Conservation (phyloP, 2,329 filamentous ascomycete genomes). For the Phaeosphaeria sp. region DNA sequence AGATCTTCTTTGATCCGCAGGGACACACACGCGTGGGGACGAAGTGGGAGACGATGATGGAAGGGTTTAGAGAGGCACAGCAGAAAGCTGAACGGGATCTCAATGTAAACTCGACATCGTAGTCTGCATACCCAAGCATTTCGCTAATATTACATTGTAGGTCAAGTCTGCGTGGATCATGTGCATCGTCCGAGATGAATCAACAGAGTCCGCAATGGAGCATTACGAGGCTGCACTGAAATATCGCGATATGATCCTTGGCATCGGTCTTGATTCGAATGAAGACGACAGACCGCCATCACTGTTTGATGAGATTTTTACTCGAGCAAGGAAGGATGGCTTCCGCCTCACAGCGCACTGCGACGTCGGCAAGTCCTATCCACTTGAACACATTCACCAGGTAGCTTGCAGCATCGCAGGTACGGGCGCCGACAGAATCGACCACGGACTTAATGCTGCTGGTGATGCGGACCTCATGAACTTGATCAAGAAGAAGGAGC, state of each 20-base stretch:
- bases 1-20: constrained; percentile 54
- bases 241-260: constrained; percentile 51
- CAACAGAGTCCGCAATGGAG: constrained; percentile 33
- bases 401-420: constrained; percentile 27
- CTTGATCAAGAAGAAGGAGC: constrained; percentile 36
- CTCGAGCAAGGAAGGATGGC: constrained; percentile 47
- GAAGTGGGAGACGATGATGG: constrained; percentile 39
- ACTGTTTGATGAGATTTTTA: constrained; percentile 2
- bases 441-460: constrained; percentile 52
- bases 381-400: constrained; percentile 53
- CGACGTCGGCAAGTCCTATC: constrained; percentile 59
- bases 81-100: constrained; percentile 15
- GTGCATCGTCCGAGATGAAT: constrained; percentile 54
- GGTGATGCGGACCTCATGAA: constrained; percentile 43
- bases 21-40: constrained; percentile 50
- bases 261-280: constrained; percentile 57
- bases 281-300: constrained; percentile 47
- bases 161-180: constrained; percentile 46
- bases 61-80: constrained; percentile 38
- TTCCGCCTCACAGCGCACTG: constrained; percentile 59
- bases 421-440: constrained; percentile 48
- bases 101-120: constrained; percentile 1
- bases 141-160: neutral
- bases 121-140: neutral
- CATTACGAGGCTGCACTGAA: constrained; percentile 43